These are phyloP conservation scores for Aspergillus sp. DNA, from an alignment of 2,329 filamentous ascomycete genomes.

Conservation along the genomic window DNA sequence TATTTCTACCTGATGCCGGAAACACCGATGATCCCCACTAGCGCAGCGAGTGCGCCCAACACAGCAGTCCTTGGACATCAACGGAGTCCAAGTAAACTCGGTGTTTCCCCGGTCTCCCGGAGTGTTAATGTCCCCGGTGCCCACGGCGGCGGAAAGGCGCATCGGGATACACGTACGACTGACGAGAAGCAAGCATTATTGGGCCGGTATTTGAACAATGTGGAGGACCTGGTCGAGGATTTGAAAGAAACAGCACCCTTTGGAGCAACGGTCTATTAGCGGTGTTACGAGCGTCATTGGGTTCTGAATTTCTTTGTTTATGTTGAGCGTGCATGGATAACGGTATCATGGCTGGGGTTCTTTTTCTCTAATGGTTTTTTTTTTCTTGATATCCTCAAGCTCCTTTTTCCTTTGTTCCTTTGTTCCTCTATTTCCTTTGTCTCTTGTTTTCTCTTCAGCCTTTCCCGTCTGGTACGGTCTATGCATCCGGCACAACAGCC, in stretches of 20 bases:
- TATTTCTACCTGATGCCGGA: slow-evolving; percentile 99
- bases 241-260: slow-evolving; percentile 77
- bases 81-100: slow-evolving; percentile 69
- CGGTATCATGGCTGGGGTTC: slow-evolving; percentile 22
- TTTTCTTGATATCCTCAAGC: slow-evolving; percentile 1
- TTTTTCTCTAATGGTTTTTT: slow-evolving; percentile 12
- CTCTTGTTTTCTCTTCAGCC: slow-evolving; percentile 9
- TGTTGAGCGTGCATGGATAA: slow-evolving; percentile 23
- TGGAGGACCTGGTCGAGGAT: slow-evolving; percentile 83
- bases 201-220: slow-evolving; percentile 75
- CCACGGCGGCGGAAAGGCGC: slow-evolving; percentile 28
- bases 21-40: slow-evolving; percentile 49
- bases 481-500: slow-evolving; percentile 8
- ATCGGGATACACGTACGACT: slow-evolving; percentile 62
- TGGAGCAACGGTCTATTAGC: slow-evolving; percentile 53
- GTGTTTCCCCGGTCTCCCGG: slow-evolving; percentile 58
- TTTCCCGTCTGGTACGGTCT: slow-evolving; percentile 22
- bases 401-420: slow-evolving; percentile 13
- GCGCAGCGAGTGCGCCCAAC: slow-evolving; percentile 34
- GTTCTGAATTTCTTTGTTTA: slow-evolving; percentile 15
- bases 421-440: slow-evolving; percentile 13
- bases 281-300: slow-evolving; percentile 17
- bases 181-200: slow-evolving; percentile 81
- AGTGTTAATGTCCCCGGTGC: slow-evolving; percentile 35
- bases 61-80: slow-evolving; percentile 55